phyloP scores from a whole-genome alignment of 2,329 filamentous ascomycete genomes.

The Aspergillus fijiensis region DNA sequence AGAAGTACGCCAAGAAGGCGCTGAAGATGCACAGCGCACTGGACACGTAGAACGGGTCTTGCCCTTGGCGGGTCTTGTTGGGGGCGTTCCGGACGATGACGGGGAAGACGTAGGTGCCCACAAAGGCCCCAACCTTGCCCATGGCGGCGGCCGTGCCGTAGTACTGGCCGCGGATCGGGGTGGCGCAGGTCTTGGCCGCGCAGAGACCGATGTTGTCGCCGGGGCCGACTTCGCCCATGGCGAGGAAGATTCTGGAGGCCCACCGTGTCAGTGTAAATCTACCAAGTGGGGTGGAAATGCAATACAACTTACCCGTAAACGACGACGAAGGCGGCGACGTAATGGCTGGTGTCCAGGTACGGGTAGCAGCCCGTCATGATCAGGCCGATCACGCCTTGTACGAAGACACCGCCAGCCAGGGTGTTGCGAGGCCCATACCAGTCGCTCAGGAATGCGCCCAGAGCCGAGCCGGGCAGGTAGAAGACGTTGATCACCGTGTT shows the following conservation, averaged over 20 bases:
- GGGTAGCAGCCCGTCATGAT: conserved; percentile 81
- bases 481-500: conserved; percentile 85
- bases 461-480: conserved; percentile 78
- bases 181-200: conserved; percentile 84
- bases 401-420: conserved; percentile 66
- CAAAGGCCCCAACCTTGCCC: conserved; percentile 64
- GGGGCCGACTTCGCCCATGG: conserved; percentile 77
- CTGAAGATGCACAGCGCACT: conserved; percentile 74
- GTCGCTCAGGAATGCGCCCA: conserved; percentile 76
- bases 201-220: conserved; percentile 89
- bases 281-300: background rate
- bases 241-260: conserved; percentile 62
- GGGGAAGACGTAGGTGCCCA: conserved; percentile 80
- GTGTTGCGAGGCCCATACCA: conserved; percentile 75
- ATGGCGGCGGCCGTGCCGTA: conserved; percentile 54
- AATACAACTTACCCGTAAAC: conserved; percentile 60
- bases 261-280: background rate
- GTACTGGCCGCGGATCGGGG: conserved; percentile 77
- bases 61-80: conserved; percentile 60
- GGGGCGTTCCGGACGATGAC: conserved; percentile 62
- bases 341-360: conserved; percentile 62
- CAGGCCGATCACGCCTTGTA: conserved; percentile 79
- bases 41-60: conserved; percentile 89
- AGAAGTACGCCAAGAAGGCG: conserved; percentile 64
- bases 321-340: conserved; percentile 74